Base-by-base conservation (phyloP, 139 green algal genomes). In the Chlamydomonas sphaeroides region DNA sequence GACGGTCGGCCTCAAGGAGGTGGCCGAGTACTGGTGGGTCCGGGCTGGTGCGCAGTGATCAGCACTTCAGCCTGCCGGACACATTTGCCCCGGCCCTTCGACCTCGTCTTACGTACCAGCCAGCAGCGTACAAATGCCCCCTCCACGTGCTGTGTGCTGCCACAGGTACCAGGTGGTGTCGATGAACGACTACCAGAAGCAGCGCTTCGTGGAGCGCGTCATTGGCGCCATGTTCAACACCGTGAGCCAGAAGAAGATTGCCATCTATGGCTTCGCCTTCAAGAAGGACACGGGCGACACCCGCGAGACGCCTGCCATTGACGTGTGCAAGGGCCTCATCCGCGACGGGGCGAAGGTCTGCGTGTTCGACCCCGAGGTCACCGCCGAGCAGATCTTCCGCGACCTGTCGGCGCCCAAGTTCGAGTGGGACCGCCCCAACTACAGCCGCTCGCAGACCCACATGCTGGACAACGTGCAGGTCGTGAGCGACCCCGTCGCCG, bases 131-230 rank as follows among this genome's bases (percentile, higher is more conserved):
- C n/a, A n/a, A n/a, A n/a, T n/a, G n/a, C n/a, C n/a, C n/a, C n/a
- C n/a, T n/a, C n/a, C n/a, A n/a, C n/a, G n/a, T n/a, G n/a, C n/a
- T n/a, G n/a, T n/a, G n/a, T n/a, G n/a, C n/a, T n/a, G n/a, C 45
- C 25, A 38, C 45, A 81, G 74, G 76, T 76, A 68, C 66, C 86
- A 93, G 84, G 95, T 98, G 42, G 92, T 99, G 33, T 80, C 84
- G 39, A 99, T 99, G 91, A 99, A 99, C 86, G 96, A 99, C 90
- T 99, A 97, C 90, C 97, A 99, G 94, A 99, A 99, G 93, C 85
- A 94, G 73, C 89, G 92, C 38, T 99, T 99, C 88, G 97, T 99
- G 38, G 93, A 98, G 88, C 91, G 95, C 39, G 91, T 99, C 57
- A 96, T 99, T 71, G 86, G 86, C 45, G 90, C 94, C 78, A 99